phyloP scores from a whole-genome alignment of 2,329 filamentous ascomycete species.

The Calonectria hawksworthii region DNA sequence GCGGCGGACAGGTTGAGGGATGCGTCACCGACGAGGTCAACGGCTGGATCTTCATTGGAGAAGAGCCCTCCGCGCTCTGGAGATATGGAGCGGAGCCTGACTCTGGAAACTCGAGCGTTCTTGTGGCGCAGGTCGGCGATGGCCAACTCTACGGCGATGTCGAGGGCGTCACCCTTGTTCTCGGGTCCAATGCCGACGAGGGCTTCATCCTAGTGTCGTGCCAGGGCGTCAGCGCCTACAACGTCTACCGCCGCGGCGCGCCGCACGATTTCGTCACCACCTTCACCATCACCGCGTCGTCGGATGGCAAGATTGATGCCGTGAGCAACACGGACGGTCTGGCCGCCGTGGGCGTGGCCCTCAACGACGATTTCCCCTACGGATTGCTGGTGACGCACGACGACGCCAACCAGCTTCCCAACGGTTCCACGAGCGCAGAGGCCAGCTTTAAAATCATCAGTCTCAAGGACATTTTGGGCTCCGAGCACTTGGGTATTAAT shows the following conservation, averaged over 20 bases:
- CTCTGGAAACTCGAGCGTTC: slow-evolving; percentile 49
- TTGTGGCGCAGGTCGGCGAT: slow-evolving; percentile 60
- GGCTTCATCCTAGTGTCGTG: slow-evolving; percentile 67
- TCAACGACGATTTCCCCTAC: slow-evolving; percentile 58
- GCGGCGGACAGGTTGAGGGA: slow-evolving; percentile 67
- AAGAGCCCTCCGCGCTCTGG: slow-evolving; percentile 67
- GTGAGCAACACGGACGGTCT: slow-evolving; percentile 69
- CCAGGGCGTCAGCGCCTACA: slow-evolving; percentile 67
- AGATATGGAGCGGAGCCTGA: slow-evolving; percentile 65
- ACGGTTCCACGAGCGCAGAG: slow-evolving; percentile 59
- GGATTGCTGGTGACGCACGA: slow-evolving; percentile 67
- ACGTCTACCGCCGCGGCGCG: slow-evolving; percentile 62
- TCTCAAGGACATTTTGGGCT: slow-evolving; percentile 56
- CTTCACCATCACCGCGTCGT: slow-evolving; percentile 61
- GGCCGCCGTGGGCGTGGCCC: slow-evolving; percentile 58
- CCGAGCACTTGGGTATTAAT: slow-evolving; percentile 39
- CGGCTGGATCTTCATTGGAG: slow-evolving; percentile 64
- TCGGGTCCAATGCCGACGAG: slow-evolving; percentile 57
- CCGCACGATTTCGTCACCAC: slow-evolving; percentile 65
- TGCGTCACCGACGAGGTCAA: slow-evolving; percentile 67
- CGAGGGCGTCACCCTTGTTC: slow-evolving; percentile 66
- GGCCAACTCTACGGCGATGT: slow-evolving; percentile 65
- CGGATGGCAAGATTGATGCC: slow-evolving; percentile 58
- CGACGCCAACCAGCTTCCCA: slow-evolving; percentile 65
- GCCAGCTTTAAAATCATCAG: slow-evolving; percentile 66